Evolutionary conservation across 768 basidiomycete species (phyloP), one percentile per base, ranked within the genome.

Genomic region (Cystofilobasidium macerans): DNA sequence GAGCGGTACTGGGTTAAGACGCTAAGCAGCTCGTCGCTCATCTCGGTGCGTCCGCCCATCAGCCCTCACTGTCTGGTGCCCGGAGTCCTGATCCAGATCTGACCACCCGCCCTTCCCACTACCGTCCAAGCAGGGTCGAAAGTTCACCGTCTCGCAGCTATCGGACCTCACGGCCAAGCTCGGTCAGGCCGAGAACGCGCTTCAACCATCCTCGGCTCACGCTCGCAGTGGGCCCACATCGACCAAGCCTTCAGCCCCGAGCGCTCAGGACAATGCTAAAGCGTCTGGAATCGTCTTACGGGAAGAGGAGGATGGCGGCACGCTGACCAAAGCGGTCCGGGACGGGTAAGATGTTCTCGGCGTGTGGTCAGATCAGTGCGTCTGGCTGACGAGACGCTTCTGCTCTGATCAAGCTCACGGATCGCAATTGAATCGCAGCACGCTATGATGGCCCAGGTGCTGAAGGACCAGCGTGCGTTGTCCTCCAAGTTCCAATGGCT

Each of bases 1-100:
- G 98, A 99, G 78, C 98, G 97, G 77, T 99, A 99, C 72, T 99
- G 95, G 95, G 90, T 95, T 30, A 92, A 92, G 72, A 99, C 95
- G 2, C 80, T 99, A 43, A 90, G 88, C 71, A 89, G 90, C 73
- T 94, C 89, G 73, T 87, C 92, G 6, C 76, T 98, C 57, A 87
- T 97, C 59, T 91, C 91, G 26, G 94, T 97, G 65, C 70, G 77
- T 72, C 24, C 45, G 43, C 5, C 14, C 32, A 30, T 3, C 33
- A 42, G 36, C 48, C 35, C 13, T 58, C 11, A 20, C 56, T 36
- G 57, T 12, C 57, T 38, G n/a, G n/a, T n/a, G n/a, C n/a, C n/a
- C n/a, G n/a, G n/a, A n/a, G n/a, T n/a, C n/a, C n/a, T n/a, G n/a
- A n/a, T n/a, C n/a, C n/a, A n/a, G n/a, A n/a, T n/a, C n/a, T n/a